phyloP scores from a whole-genome alignment of 495 filamentous ascomycete genomes.

The Penicillium manginii region DNA sequence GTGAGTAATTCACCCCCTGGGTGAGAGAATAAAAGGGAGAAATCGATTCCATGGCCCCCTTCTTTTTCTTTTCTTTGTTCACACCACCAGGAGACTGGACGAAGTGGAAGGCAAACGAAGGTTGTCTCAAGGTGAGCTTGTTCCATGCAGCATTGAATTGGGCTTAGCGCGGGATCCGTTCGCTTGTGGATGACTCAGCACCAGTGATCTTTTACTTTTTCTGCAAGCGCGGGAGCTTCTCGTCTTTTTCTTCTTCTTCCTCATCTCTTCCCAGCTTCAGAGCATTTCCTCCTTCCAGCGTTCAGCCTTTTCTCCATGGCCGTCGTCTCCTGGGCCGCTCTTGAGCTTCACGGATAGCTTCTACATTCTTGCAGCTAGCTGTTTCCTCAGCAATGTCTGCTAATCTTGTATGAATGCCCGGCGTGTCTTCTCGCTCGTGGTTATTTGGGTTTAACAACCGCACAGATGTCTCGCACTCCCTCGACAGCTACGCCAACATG shows the following conservation, averaged over 20 bases:
- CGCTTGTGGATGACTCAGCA: constrained; percentile 30
- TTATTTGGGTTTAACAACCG: constrained; percentile 44
- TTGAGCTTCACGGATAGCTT: constrained; percentile 30
- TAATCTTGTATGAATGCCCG: constrained; percentile 49
- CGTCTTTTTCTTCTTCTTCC: constrained; percentile 18
- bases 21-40: constrained; percentile 48
- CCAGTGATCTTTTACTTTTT: constrained; percentile 23
- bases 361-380: constrained; percentile 13
- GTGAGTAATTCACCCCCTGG: constrained; percentile 73
- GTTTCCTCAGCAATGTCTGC: constrained; percentile 35
- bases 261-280: constrained; percentile 10
- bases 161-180: constrained; percentile 29
- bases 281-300: constrained; percentile 22
- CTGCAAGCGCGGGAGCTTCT: constrained; percentile 17
- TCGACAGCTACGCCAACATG: constrained; percentile 69
- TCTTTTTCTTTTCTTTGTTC: background rate
- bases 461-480: constrained; percentile 64
- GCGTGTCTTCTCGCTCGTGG: constrained; percentile 38
- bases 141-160: constrained; percentile 18
- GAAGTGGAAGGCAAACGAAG: too few relatives aligned
- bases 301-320: constrained; percentile 37
- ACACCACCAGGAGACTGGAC: background rate
- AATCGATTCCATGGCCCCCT: constrained; percentile 45
- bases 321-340: constrained; percentile 29
- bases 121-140: background rate